Evolutionary conservation across 1,284 basidiomycete species (phyloP).

Genomic region (Ustilago sp.): DNA sequence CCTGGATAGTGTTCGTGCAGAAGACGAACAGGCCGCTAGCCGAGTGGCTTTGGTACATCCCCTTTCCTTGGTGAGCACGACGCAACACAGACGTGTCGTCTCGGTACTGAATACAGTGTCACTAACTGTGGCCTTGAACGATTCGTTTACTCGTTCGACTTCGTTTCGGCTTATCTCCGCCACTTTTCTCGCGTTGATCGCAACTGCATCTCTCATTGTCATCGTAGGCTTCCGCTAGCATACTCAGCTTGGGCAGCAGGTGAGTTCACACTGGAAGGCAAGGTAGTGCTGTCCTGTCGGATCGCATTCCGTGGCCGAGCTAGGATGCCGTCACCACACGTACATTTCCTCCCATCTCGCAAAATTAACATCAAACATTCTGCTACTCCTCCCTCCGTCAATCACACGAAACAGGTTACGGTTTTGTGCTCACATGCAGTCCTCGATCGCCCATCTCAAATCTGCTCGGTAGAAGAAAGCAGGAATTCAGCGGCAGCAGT

Average conservation of each 20-base stretch:
- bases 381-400: not conserved
- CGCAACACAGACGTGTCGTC: not conserved
- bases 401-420: slow-evolving; percentile 1
- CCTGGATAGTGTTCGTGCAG: slow-evolving; percentile 12
- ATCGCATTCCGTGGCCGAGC: not conserved
- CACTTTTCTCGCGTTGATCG: not conserved
- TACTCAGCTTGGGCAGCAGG: not conserved
- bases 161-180: not conserved
- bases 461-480: not conserved
- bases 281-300: not conserved
- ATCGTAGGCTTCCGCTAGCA: slow-evolving; percentile 2
- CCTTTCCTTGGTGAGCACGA: slow-evolving; percentile 19
- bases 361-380: not conserved
- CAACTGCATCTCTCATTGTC: not conserved
- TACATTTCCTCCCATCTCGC: not conserved
- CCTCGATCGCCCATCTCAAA: slow-evolving; percentile 29
- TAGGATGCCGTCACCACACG: not conserved
- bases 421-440: slow-evolving; percentile 34
- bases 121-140: not conserved
- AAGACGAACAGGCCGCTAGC: not conserved
- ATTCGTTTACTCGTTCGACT: not conserved
- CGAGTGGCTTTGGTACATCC: slow-evolving; percentile 25
- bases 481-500: not conserved
- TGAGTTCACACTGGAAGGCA: not conserved
- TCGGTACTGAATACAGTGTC: not conserved